These are phyloP conservation scores for Cymbopogon citratus DNA, from an alignment of 176 grass and related monocot species.

Conservation along the genomic window DNA sequence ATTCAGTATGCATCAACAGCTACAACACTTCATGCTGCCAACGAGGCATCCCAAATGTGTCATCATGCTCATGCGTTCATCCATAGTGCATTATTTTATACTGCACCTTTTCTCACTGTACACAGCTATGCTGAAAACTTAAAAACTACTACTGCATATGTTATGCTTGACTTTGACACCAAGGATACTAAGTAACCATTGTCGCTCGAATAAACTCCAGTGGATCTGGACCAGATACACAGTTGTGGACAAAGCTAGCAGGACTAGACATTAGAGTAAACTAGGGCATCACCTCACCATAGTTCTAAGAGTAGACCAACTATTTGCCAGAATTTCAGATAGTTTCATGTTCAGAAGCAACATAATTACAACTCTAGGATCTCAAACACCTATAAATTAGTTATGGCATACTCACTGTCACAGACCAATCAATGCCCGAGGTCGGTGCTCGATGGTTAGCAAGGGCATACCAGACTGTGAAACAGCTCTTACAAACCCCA, in stretches of 20 bases:
- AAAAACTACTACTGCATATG: not conserved
- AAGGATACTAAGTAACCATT: not conserved
- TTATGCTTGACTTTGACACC: not conserved
- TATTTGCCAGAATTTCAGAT: not conserved
- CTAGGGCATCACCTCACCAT: not conserved
- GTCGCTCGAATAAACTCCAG: not conserved
- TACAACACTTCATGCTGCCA: not conserved
- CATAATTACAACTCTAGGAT: not conserved
- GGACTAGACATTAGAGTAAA: not conserved
- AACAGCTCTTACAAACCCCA: slow-evolving; percentile 73
- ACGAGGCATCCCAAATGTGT: not conserved
- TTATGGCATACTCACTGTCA: slow-evolving; percentile 21
- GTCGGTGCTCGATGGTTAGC: slow-evolving; percentile 69
- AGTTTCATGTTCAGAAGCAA: not conserved
- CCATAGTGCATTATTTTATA: not conserved
- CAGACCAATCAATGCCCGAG: slow-evolving; percentile 62
- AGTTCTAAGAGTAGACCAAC: not conserved
- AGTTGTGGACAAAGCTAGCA: not conserved
- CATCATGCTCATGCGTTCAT: not conserved
- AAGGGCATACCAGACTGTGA: slow-evolving; percentile 74
- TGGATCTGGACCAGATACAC: slow-evolving; percentile 5
- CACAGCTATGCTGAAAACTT: not conserved
- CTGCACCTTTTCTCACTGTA: not conserved
- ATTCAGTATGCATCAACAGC: not conserved
- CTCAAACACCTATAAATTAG: not conserved